phyloP scores from a whole-genome alignment of 176 grass and related monocot genomes.

The Paspalum notatum region DNA sequence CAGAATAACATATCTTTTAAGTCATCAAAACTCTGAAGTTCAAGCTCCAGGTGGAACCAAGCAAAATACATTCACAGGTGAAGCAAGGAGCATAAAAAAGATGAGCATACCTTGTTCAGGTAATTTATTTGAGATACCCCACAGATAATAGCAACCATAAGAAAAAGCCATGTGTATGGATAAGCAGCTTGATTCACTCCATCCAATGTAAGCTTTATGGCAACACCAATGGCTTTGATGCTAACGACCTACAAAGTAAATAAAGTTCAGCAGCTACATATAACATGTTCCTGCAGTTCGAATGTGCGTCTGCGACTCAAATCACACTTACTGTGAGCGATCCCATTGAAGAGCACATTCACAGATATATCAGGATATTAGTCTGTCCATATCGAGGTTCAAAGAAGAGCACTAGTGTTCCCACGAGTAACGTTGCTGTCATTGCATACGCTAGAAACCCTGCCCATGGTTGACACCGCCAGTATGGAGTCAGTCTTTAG shows the following conservation, averaged over 20 bases:
- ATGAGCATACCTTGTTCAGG: constrained; percentile 78
- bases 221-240: constrained; percentile 94
- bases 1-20: constrained; percentile 1
- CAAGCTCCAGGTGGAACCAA: constrained; percentile 1
- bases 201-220: constrained; percentile 88
- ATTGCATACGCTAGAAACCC: constrained; percentile 75
- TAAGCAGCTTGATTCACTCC: constrained; percentile 83
- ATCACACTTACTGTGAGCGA: constrained; percentile 78
- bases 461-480: constrained; percentile 41
- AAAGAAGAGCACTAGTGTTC: constrained; percentile 63
- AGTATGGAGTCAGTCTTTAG: constrained; percentile 30
- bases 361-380: constrained; percentile 90
- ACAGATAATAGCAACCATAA: constrained; percentile 70
- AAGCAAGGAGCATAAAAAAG: neutral
- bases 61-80: constrained; percentile 19
- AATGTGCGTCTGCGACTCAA: constrained; percentile 4
- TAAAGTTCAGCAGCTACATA: neutral
- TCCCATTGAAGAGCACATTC: constrained; percentile 94
- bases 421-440: constrained; percentile 62
- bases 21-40: neutral
- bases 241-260: constrained; percentile 73
- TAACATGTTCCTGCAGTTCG: neutral
- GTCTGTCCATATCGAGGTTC: constrained; percentile 91
- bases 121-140: constrained; percentile 95
- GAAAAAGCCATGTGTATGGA: constrained; percentile 91